Base-by-base conservation (phyloP, 805 yeast species). In the Hanseniaspora opuntiae region DNA sequence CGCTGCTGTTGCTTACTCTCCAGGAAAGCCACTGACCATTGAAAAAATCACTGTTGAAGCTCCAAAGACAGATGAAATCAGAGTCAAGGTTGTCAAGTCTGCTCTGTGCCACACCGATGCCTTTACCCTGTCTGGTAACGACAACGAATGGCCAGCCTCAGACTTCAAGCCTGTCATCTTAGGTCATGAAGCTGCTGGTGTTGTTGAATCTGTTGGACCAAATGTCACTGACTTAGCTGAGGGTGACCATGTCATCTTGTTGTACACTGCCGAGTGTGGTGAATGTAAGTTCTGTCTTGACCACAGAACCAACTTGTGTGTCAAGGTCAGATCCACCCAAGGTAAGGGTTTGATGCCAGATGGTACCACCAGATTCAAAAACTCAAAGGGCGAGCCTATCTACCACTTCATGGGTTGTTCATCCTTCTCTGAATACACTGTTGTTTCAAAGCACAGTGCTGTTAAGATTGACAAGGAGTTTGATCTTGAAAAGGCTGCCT, bases 41-140 rank as follows among this genome's bases (percentile, higher is more conserved):
- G 98, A 93, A 71, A 85, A 84, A 56, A 77, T 93, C 60, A 87
- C 84, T 65, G 99, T 93, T 44, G 82, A 77, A 24, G 88, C 98
- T 24, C 99, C 99, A 61, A 84, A 79, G 68, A 95, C 96, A 47
- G 97, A 93, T 66, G 99, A 93, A 72, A 97, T 93, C 47, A 84
- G 99, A 69, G 85, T 93, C 68, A 84, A 87, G 70, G 71, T 93
- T 55, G 74, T 74, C 50, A 76, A 84, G 72, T 85, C 97, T 32
- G 98, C 97, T 67, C 96, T 93, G 39, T 93, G 99, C 70, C 98
- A 93, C 74, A 93, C 99, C 36, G 99, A 93, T 68, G 97, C 97
- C 39, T 93, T 84, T 75, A 90, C 97, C 11, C 75, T 93, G 60
- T 82, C 95, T 47, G 99, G 98, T 56, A 77, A 73, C 55, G 99